Base-by-base conservation (phyloP, 805 yeast genomes). In the Yarrowia sp. region DNA sequence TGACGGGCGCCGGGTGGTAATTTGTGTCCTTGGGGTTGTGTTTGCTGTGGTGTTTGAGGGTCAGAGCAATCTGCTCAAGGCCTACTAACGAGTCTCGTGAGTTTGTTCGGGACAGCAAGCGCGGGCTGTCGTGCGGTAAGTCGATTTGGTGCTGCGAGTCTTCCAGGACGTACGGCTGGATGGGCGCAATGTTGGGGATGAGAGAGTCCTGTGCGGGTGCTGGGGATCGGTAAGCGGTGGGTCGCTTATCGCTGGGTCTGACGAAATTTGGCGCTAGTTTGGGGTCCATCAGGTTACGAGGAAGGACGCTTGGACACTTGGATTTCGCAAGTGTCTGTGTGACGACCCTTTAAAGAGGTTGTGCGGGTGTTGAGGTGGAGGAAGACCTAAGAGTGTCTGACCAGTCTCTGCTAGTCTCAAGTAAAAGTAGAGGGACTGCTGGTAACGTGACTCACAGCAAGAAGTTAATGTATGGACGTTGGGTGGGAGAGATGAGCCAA, bases 201-300 rank as follows among this genome's bases (percentile, higher is more conserved):
- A 55, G 60, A 39, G 58, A 62, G 65, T 70, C 68, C 39, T 74
- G 74, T 4, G 73, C 74, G 39, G 70, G 67, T 44, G 68, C 68
- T 33, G 74, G 76, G 39, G 72, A 68, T 33, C 68, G 68, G 64
- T 43, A 58, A 39, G 70, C 66, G 11, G 67, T 68, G 66, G 84
- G 78, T 53, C 84, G 84, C 68, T 85, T 82, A 64, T 86, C 81
- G 14, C 91, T 85, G 0, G 97, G 96, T 10, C 97, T 96, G 58
- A 86, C 85, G 75, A 91, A 92, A 74, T 91, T 86, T 17, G 97
- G 96, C 69, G 92, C 97, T 76, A 87, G 84, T 4, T 93, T 88
- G 22, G 98, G 98, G 74, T 92, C 98, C 98, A 92, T 92, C 43
- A 38, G 60, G 60, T 47, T 47, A 17, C 17, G 53, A 47, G 38